Conservation (phyloP, 2,329 filamentous ascomycete genomes). For the Sphaerostilbella broomeana region DNA sequence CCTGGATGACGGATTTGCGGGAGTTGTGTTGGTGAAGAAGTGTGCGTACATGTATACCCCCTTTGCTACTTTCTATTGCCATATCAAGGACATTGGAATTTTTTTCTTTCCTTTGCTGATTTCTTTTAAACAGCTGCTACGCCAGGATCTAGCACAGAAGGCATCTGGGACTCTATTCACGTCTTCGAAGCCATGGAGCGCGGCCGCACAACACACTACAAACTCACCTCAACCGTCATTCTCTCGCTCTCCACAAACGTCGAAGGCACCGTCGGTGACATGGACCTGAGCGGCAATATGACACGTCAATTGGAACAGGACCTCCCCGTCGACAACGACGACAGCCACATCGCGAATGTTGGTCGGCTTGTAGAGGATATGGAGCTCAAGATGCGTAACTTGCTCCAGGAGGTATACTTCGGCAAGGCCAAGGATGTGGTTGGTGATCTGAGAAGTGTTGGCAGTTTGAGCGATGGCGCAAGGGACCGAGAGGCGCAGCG, state of each 20-base stretch:
- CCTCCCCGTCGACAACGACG: constrained; percentile 80
- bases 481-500: constrained; percentile 77
- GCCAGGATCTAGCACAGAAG: constrained; percentile 59
- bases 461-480: constrained; percentile 75
- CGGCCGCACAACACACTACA: constrained; percentile 89
- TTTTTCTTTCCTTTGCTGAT: background rate
- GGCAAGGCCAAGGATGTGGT: constrained; percentile 99
- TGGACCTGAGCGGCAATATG: constrained; percentile 97
- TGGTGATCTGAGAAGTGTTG: constrained; percentile 83
- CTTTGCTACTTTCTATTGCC: background rate
- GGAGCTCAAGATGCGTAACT: constrained; percentile 98
- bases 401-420: constrained; percentile 98
- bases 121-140: constrained; percentile 49
- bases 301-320: constrained; percentile 93
- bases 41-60: constrained; percentile 41
- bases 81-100: too few species aligned
- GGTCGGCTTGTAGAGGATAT: constrained; percentile 95
- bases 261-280: constrained; percentile 59
- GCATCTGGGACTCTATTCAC: constrained; percentile 97
- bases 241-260: constrained; percentile 65
- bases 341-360: constrained; percentile 92
- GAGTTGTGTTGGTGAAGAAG: constrained; percentile 94
- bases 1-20: constrained; percentile 93
- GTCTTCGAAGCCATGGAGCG: constrained; percentile 96
- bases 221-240: constrained; percentile 95